Percentiles rank a stretch among this genome's conserved stretches.
Evolutionary conservation across 225 moss, liverwort and hornwort genomes (phyloP).

Genomic region (Antitrichia curtipendula): DNA sequence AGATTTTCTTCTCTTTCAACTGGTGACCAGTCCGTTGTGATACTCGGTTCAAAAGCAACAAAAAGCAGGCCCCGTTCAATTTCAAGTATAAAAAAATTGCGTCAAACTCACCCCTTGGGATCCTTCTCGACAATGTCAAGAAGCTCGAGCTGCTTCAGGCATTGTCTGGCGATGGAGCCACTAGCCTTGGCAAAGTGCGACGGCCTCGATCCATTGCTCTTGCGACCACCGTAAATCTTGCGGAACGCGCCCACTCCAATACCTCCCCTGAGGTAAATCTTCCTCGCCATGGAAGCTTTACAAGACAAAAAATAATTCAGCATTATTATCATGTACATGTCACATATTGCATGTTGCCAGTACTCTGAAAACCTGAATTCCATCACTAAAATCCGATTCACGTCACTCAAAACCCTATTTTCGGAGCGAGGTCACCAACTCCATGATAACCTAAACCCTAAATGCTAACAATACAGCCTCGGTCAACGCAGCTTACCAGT

Average conservation of each 20-base stretch:
- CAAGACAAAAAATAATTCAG: not conserved
- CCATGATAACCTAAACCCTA: not conserved
- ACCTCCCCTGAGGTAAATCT: constrained; percentile 78
- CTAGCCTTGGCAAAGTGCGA: constrained; percentile 93
- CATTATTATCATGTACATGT: not conserved
- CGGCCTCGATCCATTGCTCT: constrained; percentile 76
- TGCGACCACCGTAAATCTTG: constrained; percentile 90
- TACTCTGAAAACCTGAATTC: not conserved
- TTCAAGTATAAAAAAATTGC: not conserved
- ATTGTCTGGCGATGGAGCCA: constrained; percentile 73
- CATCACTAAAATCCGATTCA: not conserved
- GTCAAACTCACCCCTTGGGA: constrained; percentile 56
- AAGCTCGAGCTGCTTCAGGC: constrained; percentile 73
- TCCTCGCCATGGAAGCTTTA: constrained; percentile 92
- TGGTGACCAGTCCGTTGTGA: not conserved
- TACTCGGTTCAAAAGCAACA: not conserved
- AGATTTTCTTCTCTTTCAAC: not conserved
- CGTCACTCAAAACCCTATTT: not conserved
- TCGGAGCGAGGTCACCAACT: not conserved
- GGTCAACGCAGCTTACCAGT: constrained; percentile 25
- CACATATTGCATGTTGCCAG: not conserved
- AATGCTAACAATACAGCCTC: not conserved
- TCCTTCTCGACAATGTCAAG: constrained; percentile 91
- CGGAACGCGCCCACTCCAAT: constrained; percentile 92
- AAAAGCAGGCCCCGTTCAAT: not conserved